Percentiles rank a stretch among this genome's conserved stretches.
Conservation (phyloP, 2,329 filamentous ascomycete species). For the Alternaria postmessia region DNA sequence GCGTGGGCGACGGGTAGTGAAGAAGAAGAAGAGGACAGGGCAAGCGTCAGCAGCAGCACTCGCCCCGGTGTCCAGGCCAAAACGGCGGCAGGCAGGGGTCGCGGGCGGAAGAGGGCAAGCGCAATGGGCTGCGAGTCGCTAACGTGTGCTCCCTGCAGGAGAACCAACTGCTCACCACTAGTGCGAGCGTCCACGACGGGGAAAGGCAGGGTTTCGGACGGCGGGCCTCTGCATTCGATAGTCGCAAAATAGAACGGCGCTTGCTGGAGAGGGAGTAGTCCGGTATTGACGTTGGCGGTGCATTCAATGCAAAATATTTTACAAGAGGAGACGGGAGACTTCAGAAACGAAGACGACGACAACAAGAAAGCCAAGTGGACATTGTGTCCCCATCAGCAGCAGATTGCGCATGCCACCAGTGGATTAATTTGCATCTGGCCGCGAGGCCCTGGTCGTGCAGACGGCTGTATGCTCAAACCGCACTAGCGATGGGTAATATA, state of each 20-base stretch:
- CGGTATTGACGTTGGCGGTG: constrained; percentile 1
- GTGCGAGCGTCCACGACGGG: constrained; percentile 26
- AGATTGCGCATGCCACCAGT: constrained; percentile 13
- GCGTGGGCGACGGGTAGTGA: constrained; percentile 23
- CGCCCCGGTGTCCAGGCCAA: constrained; percentile 28
- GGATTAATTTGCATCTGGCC: constrained; percentile 30
- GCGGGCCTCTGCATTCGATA: constrained; percentile 30
- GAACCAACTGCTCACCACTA: constrained; percentile 23
- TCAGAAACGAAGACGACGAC: not conserved
- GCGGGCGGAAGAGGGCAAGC: constrained; percentile 27
- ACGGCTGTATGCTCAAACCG: constrained; percentile 30
- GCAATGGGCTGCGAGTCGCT: constrained; percentile 25
- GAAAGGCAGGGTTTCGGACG: constrained; percentile 21
- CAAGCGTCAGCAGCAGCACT: constrained; percentile 23
- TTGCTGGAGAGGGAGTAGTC: constrained; percentile 13
- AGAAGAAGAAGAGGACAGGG: constrained; percentile 18
- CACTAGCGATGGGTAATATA: constrained; percentile 21
- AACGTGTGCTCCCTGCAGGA: constrained; percentile 32
- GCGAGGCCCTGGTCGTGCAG: constrained; percentile 24
- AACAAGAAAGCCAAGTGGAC: not conserved
- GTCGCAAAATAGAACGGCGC: constrained; percentile 34
- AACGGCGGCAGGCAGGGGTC: constrained; percentile 25
- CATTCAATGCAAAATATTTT: not conserved
- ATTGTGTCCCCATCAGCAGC: constrained; percentile 3
- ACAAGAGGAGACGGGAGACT: constrained; percentile 5